phyloP scores from a whole-genome alignment of 2,329 filamentous ascomycete species.

The Chrysoporthe cubensis region DNA sequence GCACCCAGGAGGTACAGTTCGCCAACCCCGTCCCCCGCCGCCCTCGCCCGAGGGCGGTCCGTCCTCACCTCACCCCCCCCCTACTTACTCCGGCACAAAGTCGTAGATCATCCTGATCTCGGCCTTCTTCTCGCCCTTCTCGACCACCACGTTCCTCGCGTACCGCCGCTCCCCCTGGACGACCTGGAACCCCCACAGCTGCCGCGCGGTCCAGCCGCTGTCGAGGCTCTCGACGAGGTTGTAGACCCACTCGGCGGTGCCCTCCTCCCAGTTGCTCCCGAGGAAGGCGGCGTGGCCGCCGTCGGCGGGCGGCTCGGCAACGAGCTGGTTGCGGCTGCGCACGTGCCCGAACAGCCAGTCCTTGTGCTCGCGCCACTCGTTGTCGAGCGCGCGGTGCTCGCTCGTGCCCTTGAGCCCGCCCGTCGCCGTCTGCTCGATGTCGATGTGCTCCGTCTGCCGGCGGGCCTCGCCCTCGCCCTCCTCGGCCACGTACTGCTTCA shows the following conservation, averaged over 20 bases:
- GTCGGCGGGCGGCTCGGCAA: conserved; percentile 38
- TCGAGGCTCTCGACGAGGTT: conserved; percentile 62
- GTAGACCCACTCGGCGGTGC: conserved; percentile 60
- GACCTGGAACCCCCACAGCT: conserved; percentile 65
- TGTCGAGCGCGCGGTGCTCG: conserved; percentile 59
- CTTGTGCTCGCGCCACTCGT: conserved; percentile 61
- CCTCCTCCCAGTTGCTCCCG: conserved; percentile 62
- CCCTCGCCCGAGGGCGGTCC: too few relatives aligned
- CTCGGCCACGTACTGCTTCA: conserved; percentile 58
- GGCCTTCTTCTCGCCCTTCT: conserved; percentile 53
- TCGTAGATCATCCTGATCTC: conserved; percentile 62
- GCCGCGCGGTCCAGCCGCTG: conserved; percentile 57
- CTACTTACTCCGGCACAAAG: conserved; percentile 39
- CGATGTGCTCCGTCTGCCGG: conserved; percentile 55
- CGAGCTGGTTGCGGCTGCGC: conserved; percentile 59
- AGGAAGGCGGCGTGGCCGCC: conserved; percentile 55
- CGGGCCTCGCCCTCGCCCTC: conserved; percentile 37
- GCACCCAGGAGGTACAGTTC: not conserved
- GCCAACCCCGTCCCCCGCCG: too few relatives aligned
- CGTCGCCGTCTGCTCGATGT: conserved; percentile 73
- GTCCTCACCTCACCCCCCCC: too few relatives aligned
- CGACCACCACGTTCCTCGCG: conserved; percentile 56
- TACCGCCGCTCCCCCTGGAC: conserved; percentile 58
- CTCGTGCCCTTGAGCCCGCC: conserved; percentile 70
- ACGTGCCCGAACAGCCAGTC: conserved; percentile 83